These are phyloP conservation scores for Cyberlindnera mrakii DNA, from an alignment of 805 yeast species.

Conservation along the genomic window DNA sequence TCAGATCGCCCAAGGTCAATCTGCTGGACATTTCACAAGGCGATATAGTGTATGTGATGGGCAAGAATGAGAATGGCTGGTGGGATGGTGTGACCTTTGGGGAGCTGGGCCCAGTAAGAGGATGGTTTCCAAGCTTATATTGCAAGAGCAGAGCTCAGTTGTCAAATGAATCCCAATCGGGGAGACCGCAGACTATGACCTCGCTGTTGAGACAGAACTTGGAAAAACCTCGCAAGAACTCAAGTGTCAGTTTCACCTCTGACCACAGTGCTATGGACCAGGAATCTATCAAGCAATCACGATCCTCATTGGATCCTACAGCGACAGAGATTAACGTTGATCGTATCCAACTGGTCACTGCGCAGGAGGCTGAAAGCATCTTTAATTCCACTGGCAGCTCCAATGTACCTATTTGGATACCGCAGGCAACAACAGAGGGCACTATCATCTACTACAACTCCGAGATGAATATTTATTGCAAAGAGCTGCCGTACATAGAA, in stretches of 20 bases:
- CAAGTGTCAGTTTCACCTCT: conserved; percentile 44
- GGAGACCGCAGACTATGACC: conserved; percentile 6
- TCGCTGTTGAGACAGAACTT: conserved; percentile 21
- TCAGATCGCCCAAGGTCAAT: conserved; percentile 44
- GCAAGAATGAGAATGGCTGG: conserved; percentile 67
- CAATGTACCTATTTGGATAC: conserved; percentile 51
- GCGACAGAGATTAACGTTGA: conserved; percentile 1
- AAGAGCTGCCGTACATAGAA: conserved; percentile 47
- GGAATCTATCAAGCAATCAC: background rate
- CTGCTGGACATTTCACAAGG: conserved; percentile 53
- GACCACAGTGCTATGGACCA: conserved; percentile 1
- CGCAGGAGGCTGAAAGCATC: conserved; percentile 33
- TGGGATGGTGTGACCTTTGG: conserved; percentile 68
- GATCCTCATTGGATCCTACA: conserved; percentile 7
- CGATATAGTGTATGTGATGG: conserved; percentile 64
- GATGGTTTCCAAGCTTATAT: conserved; percentile 80
- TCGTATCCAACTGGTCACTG: conserved; percentile 24
- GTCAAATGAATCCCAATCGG: conserved; percentile 1
- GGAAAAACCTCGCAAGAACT: conserved; percentile 35
- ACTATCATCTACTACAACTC: conserved; percentile 55
- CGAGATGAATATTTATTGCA: conserved; percentile 53
- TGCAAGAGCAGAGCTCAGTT: conserved; percentile 24
- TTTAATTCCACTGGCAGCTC: conserved; percentile 28
- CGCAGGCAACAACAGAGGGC: conserved; percentile 50
- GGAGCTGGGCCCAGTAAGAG: conserved; percentile 40